Evolutionary conservation across 331 rosid genomes (phyloP).

Genomic region (Phaseolus coccineus): DNA sequence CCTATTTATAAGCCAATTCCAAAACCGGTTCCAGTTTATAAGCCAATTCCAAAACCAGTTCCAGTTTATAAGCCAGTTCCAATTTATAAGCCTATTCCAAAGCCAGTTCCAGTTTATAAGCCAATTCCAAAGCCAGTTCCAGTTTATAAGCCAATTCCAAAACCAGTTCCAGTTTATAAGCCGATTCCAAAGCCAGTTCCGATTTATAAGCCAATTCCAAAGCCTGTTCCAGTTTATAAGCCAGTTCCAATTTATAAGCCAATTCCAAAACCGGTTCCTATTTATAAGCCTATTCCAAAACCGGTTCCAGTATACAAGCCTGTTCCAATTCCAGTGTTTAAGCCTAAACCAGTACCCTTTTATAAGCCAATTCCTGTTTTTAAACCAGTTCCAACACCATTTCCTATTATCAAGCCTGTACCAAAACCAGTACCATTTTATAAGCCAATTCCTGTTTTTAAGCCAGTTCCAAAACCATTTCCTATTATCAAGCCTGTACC

Average conservation of each 20-base stretch:
- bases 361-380: neutral
- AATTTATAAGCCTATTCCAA: too few relatives aligned
- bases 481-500: constrained; percentile 1
- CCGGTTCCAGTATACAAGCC: constrained; percentile 26
- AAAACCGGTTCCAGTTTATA: neutral
- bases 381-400: neutral
- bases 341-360: neutral
- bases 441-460: constrained; percentile 12
- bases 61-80: too few relatives aligned
- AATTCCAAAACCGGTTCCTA: neutral
- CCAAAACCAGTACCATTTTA: neutral
- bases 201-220: neutral
- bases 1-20: neutral
- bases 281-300: constrained; percentile 9
- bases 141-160: neutral
- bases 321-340: neutral
- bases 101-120: too few relatives aligned
- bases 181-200: neutral
- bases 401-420: neutral
- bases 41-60: neutral
- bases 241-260: constrained; percentile 2
- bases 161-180: neutral
- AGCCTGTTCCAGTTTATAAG: neutral
- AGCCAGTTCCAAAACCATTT: constrained; percentile 2
- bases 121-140: neutral